Evolutionary conservation across 768 basidiomycete species (phyloP).

Genomic region (Pilatotrama ljubarskyi): DNA sequence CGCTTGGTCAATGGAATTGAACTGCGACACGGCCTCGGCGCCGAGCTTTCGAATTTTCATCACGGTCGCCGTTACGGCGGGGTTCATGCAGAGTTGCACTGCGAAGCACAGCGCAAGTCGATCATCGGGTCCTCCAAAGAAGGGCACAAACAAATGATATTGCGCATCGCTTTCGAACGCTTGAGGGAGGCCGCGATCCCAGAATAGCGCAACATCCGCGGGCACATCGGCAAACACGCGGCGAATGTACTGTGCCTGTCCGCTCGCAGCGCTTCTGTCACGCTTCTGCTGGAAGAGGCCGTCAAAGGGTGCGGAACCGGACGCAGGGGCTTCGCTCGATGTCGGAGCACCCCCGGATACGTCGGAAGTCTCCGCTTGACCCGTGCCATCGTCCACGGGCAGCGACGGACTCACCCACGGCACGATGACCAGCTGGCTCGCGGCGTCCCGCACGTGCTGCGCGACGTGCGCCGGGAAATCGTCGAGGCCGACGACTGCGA

Average conservation of each 20-base stretch:
- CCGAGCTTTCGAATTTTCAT: constrained; percentile 57
- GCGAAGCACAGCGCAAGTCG: constrained; percentile 80
- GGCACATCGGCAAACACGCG: constrained; percentile 72
- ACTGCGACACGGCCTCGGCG: constrained; percentile 32
- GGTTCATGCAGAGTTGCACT: constrained; percentile 73
- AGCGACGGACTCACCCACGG: constrained; percentile 58
- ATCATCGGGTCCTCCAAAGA: constrained; percentile 95
- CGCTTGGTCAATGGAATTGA: constrained; percentile 33
- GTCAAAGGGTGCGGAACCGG: constrained; percentile 66
- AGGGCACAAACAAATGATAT: constrained; percentile 76
- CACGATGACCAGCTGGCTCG: constrained; percentile 75
- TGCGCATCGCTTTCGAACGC: constrained; percentile 38
- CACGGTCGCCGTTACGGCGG: constrained; percentile 68
- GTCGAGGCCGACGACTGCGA: constrained; percentile 75
- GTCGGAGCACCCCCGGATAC: not conserved
- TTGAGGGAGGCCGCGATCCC: constrained; percentile 64
- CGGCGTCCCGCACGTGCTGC: constrained; percentile 54
- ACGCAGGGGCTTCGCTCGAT: not conserved
- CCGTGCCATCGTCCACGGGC: not conserved
- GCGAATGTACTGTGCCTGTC: constrained; percentile 83
- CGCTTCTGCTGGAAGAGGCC: constrained; percentile 63
- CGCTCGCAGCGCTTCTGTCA: constrained; percentile 46
- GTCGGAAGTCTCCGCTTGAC: constrained; percentile 32
- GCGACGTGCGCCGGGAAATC: constrained; percentile 71
- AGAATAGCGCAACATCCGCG: constrained; percentile 80